Percentiles rank a stretch among this genome's conserved stretches.
Conservation (phyloP, 2,329 filamentous ascomycete species). For the Dryadomyces quercivorus region DNA sequence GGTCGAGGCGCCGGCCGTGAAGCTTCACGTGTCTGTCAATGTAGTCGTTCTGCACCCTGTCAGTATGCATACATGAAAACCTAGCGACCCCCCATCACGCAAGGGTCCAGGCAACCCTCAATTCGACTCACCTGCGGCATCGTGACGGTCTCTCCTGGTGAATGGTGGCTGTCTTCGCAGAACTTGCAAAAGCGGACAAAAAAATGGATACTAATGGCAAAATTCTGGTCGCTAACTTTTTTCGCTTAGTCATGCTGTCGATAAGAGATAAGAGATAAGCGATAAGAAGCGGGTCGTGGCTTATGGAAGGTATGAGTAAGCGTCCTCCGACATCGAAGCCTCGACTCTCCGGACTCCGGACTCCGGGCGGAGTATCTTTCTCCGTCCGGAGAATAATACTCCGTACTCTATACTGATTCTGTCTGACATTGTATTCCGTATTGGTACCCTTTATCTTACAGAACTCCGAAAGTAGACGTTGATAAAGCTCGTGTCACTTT, state of each 20-base stretch:
- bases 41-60: slow-evolving; percentile 63
- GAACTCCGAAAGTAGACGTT: too few species aligned
- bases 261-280: neutral
- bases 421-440: too few species aligned
- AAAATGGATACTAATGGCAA: neutral
- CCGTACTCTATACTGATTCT: too few species aligned
- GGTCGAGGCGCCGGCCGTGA: slow-evolving; percentile 42
- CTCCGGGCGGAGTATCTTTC: too few species aligned
- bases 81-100: too few species aligned
- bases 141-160: slow-evolving; percentile 2
- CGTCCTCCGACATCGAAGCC: too few species aligned
- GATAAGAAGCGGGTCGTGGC: too few species aligned
- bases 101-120: neutral
- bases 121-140: slow-evolving; percentile 10
- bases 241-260: neutral
- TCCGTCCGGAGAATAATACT: too few species aligned
- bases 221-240: neutral
- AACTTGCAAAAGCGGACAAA: neutral
- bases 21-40: slow-evolving; percentile 69
- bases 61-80: neutral
- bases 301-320: too few species aligned
- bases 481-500: too few species aligned
- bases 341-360: too few species aligned
- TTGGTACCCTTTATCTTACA: too few species aligned
- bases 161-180: neutral